These are phyloP conservation scores for Zygosaccharomyces rouxii DNA, from an alignment of 805 yeast genomes.

Conservation along the genomic window DNA sequence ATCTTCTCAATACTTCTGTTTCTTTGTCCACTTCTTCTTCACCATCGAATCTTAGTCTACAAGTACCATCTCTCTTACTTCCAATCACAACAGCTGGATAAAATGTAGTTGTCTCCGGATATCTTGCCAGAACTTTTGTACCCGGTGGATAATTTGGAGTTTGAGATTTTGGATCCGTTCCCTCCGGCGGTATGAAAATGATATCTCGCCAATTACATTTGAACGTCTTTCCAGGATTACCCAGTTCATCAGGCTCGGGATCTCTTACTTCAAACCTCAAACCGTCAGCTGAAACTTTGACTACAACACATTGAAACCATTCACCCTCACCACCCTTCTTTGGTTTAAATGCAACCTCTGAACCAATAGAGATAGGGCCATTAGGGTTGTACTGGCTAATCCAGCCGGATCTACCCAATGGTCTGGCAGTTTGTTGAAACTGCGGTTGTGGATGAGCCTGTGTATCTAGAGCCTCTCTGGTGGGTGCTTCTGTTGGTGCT, in stretches of 20 bases:
- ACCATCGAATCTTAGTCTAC: constrained; percentile 84
- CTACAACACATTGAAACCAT: constrained; percentile 95
- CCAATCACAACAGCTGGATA: constrained; percentile 92
- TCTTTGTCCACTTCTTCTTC: constrained; percentile 96
- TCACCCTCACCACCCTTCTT: constrained; percentile 70
- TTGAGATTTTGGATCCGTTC: constrained; percentile 33
- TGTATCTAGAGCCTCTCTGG: neutral
- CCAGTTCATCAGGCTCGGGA: constrained; percentile 94
- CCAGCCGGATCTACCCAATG: constrained; percentile 44
- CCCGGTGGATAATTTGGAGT: constrained; percentile 60
- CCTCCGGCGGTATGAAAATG: constrained; percentile 59
- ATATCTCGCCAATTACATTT: constrained; percentile 80
- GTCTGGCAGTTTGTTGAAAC: neutral
- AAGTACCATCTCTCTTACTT: constrained; percentile 64
- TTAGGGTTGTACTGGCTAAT: constrained; percentile 54
- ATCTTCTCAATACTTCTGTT: constrained; percentile 81
- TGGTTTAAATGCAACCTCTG: constrained; percentile 85
- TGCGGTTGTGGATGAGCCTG: constrained; percentile 12
- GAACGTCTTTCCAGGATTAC: constrained; percentile 81
- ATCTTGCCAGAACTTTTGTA: constrained; percentile 80
- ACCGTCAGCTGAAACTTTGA: constrained; percentile 71
- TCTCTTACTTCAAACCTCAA: constrained; percentile 83
- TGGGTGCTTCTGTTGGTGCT: constrained; percentile 19
- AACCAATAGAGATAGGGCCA: constrained; percentile 56
- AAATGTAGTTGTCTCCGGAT: constrained; percentile 96